A percentile compares a stretch with the other conserved stretches of the same genome.
Evolutionary conservation across 1,284 basidiomycete genomes (phyloP).

Genomic region (Puccinia hordei): DNA sequence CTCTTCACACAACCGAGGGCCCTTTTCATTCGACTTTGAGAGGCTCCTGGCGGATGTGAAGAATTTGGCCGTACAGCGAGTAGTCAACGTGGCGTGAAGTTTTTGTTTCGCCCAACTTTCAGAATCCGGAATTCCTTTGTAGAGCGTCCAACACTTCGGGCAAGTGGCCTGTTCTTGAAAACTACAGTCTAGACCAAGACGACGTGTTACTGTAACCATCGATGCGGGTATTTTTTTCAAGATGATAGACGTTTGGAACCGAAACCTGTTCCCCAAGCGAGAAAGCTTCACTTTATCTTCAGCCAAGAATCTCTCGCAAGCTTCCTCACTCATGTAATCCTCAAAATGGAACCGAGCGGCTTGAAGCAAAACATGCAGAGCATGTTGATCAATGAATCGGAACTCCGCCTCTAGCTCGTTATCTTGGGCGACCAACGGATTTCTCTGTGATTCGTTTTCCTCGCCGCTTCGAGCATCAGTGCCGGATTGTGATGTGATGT

Average conservation of each 20-base stretch:
- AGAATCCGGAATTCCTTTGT: slow-evolving; percentile 20
- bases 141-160: slow-evolving; percentile 1
- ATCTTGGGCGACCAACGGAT: background rate
- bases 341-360: slow-evolving; percentile 12
- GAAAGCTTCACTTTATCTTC: background rate
- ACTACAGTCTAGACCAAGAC: slow-evolving; percentile 8
- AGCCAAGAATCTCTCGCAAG: background rate
- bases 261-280: background rate
- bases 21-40: background rate
- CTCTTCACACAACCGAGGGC: background rate
- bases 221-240: slow-evolving; percentile 2
- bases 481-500: background rate
- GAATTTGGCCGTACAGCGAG: background rate
- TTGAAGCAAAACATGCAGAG: background rate
- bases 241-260: background rate
- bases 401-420: background rate
- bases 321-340: slow-evolving; percentile 8
- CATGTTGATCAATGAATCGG: slow-evolving; percentile 11
- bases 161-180: slow-evolving; percentile 13
- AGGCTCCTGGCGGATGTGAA: background rate
- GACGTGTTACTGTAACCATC: background rate
- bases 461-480: background rate
- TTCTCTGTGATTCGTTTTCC: background rate
- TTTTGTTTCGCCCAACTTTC: slow-evolving; percentile 10
- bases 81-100: background rate